Evolutionary conservation across 2,329 filamentous ascomycete genomes (phyloP).

Genomic region (Bipolaris gigantea): DNA sequence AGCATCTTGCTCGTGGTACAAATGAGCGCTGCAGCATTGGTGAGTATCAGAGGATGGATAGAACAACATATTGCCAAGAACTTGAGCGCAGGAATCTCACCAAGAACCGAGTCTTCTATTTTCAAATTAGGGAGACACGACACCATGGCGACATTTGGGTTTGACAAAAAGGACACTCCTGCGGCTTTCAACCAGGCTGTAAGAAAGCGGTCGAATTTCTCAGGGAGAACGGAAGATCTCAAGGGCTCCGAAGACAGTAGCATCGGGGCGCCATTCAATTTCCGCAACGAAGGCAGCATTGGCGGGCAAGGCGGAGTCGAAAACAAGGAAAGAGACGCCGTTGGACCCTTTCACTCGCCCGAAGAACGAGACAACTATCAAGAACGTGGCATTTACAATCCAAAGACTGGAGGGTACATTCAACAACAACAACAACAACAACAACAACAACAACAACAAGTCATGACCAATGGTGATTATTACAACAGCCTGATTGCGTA

Average conservation of each 20-base stretch:
- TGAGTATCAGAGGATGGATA: conserved; percentile 28
- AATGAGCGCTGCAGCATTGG: conserved; percentile 23
- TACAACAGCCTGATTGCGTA: not conserved
- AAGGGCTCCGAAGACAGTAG: conserved; percentile 23
- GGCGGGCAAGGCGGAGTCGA: not conserved
- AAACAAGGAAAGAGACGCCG: not conserved
- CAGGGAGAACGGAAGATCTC: conserved; percentile 20
- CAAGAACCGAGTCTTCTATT: not conserved
- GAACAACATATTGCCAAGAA: conserved; percentile 31
- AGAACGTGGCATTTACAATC: conserved; percentile 15
- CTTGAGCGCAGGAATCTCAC: conserved; percentile 2
- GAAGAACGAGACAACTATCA: conserved; percentile 12
- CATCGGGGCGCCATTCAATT: conserved; percentile 29
- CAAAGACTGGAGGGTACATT: conserved; percentile 2
- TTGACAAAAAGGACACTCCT: conserved; percentile 14
- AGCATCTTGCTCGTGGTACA: conserved; percentile 26
- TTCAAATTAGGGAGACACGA: conserved; percentile 7
- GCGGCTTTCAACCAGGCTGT: conserved; percentile 4
- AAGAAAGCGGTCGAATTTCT: conserved; percentile 3
- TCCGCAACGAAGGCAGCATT: conserved; percentile 23
- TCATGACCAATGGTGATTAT: not conserved
- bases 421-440: no score
- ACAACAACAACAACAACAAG: not conserved
- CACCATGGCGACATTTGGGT: conserved; percentile 26
- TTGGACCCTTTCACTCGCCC: not conserved